Base-by-base conservation (phyloP, 202 grass and related monocot genomes). In the Alloteropsis angusta region DNA sequence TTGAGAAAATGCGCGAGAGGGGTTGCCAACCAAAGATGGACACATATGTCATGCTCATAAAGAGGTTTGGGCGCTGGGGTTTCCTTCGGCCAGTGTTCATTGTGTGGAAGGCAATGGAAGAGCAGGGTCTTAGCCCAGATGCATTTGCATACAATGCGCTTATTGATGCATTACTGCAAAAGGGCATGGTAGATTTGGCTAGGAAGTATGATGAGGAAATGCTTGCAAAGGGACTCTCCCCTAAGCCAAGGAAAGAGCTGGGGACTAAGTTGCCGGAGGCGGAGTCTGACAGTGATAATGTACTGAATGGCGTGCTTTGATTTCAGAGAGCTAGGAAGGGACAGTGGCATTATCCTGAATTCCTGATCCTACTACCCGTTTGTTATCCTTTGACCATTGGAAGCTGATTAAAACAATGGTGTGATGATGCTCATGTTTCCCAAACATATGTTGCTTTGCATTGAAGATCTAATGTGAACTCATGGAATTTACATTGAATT, bases 11-110 rank as follows among this genome's bases (percentile, higher is more conserved):
- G 89, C 71, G 89, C 44, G 32, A 73, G 78, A 72, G 83, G 41
- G 89, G 83, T 36, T 89, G 85, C 66, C 79, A 41, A 50, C 95
- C 92, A 1, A 94, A 86, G 75, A 98, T 95, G 92, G 95, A 98
- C 30, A 98, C 95, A 7, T 95, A 98, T 79, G 89, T 95, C 14
- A 95, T 98, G 89, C 75, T 98, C 39, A 98, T 98, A 3, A 98
- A 93, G 84, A 94, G 91, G 61, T 98, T 98, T 35, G 89, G 95
- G 25, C 82, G 92, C 3, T 95, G 92, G 92, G 96, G 96, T 11
- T 98, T 98, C 79, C 88, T 98, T 34, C 87, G 92, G 8, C 92
- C 92, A 0, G 92, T 91, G 39, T 87, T 95, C 72, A 75, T 75
- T 36, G 87, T 98, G 70, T 98, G 92, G 96, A 88, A 85, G 35